Base-by-base conservation (phyloP, 1,284 basidiomycete genomes). In the Spongiforma sp. region DNA sequence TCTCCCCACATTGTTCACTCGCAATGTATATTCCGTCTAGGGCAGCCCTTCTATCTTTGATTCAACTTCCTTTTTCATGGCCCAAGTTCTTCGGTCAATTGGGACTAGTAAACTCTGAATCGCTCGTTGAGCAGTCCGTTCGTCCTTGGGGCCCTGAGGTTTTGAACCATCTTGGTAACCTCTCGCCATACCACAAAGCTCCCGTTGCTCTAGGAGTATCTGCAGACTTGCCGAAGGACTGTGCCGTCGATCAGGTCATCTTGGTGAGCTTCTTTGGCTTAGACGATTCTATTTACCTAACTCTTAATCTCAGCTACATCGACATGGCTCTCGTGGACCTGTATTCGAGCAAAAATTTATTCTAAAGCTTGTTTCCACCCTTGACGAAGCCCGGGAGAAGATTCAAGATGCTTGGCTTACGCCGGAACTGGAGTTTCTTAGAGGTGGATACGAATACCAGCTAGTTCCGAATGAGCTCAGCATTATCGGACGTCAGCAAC, bases 231-330 rank as follows among this genome's bases (percentile, higher is more conserved):
- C 81, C 83, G 15, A 73, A 67, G 11, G 82, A 82, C 65, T 84
- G 82, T 65, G 73, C 64, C 39, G 80, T 84, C 41, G 77, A 81
- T 37, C 81, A 81, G 71, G 79, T 83, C 64, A 75, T 82, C 69
- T 67, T 80, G 69, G 72, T 68, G 58, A 63, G 72, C 39, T 46
- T 33, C 54, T 28, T 19, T 10, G 15, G 14, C 17, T 19, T 3
- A 17, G 19, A 26, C 30, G 19, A 3, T 48, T 19, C 15, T 6
- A 3, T 12, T 32, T 5, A 24, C 7, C 14, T 21, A 21, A 50
- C 14, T 30, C 21, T 33, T 11, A 41, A n/a, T 30, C 4, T 3
- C 15, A 70, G 71, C 32, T 70, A 9, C 64, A 73, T 21, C 62
- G 67, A 2, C 71, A 70, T 52, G 78, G 81, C 71, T 82, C 69